Percentiles rank a stretch among this genome's conserved stretches.
Evolutionary conservation across 352 stramenopile species (phyloP).

Genomic region (Albugo laibachii): DNA sequence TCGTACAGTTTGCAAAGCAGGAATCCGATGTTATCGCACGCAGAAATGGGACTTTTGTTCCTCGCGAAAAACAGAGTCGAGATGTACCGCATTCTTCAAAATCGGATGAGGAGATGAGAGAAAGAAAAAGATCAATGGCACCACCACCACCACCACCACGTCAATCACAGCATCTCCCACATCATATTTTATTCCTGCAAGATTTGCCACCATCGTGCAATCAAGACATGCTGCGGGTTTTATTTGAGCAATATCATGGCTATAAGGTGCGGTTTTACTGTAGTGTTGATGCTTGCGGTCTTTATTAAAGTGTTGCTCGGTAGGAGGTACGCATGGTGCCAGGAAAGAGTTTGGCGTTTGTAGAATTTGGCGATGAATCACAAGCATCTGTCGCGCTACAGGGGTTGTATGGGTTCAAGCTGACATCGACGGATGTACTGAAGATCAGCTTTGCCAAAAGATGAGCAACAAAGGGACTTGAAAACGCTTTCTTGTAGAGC

Average conservation of each 20-base stretch:
- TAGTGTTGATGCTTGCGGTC: not conserved
- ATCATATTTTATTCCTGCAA: conserved; percentile 89
- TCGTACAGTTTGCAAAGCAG: conserved; percentile 65
- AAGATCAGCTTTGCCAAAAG: conserved; percentile 78
- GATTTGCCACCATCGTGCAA: conserved; percentile 88
- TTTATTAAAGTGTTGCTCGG: not conserved
- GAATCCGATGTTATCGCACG: conserved; percentile 63
- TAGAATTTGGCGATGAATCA: conserved; percentile 87
- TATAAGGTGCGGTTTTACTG: conserved; percentile 59
- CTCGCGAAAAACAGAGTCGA: conserved; percentile 40
- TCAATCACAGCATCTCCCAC: conserved; percentile 36
- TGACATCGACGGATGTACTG: conserved; percentile 61
- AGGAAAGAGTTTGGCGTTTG: conserved; percentile 86
- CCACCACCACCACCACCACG: conserved; percentile 14
- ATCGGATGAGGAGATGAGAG: not conserved
- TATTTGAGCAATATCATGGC: conserved; percentile 95
- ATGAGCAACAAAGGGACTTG: conserved; percentile 14
- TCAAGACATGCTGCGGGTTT: conserved; percentile 88
- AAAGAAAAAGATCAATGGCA: conserved; percentile 4
- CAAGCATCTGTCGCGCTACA: conserved; percentile 66
- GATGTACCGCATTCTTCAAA: not conserved
- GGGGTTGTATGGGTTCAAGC: conserved; percentile 64
- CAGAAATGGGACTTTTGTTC: conserved; percentile 47
- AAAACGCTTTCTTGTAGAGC: no score
- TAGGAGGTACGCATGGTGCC: conserved; percentile 89